These are phyloP conservation scores for Aspergillus neoniger DNA, from an alignment of 2,329 filamentous ascomycete genomes.

Conservation along the genomic window DNA sequence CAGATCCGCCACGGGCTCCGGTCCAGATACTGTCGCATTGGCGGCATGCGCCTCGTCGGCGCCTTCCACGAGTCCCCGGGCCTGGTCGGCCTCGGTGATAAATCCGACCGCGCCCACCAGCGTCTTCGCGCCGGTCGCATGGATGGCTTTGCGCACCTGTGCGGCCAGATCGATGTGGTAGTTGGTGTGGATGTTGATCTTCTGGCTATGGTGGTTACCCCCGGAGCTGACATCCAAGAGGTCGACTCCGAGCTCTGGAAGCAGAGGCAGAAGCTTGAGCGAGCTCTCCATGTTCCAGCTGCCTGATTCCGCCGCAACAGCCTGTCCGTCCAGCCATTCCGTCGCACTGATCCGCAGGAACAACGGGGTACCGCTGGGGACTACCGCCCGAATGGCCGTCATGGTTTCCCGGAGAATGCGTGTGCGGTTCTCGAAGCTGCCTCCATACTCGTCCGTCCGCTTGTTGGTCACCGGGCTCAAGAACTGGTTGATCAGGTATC, in stretches of 20 bases:
- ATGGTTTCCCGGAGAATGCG: conserved; percentile 68
- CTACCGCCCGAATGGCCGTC: conserved; percentile 59
- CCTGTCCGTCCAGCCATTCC: conserved; percentile 66
- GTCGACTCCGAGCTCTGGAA: conserved; percentile 47
- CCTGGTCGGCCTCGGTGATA: conserved; percentile 57
- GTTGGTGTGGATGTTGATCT: conserved; percentile 48
- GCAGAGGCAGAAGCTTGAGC: conserved; percentile 42
- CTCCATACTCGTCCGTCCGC: conserved; percentile 59
- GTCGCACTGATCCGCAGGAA: conserved; percentile 71
- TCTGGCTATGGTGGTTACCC: conserved; percentile 48
- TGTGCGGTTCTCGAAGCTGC: conserved; percentile 62
- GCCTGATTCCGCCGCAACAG: conserved; percentile 23
- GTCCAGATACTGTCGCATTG: conserved; percentile 29
- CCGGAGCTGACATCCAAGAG: conserved; percentile 50
- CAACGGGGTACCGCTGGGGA: conserved; percentile 68
- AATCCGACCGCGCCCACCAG: conserved; percentile 56
- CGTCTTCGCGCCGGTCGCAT: conserved; percentile 40
- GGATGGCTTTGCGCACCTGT: conserved; percentile 46
- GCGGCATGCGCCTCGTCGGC: conserved; percentile 30
- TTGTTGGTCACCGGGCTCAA: conserved; percentile 68
- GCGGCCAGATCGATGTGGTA: conserved; percentile 55
- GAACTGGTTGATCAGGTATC: conserved; percentile 73
- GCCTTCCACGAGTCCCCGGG: conserved; percentile 48
- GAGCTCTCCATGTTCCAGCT: conserved; percentile 46
- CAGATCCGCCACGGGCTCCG: conserved; percentile 46